phyloP scores from a whole-genome alignment of 257 asterid genomes.

The Rhazya stricta region DNA sequence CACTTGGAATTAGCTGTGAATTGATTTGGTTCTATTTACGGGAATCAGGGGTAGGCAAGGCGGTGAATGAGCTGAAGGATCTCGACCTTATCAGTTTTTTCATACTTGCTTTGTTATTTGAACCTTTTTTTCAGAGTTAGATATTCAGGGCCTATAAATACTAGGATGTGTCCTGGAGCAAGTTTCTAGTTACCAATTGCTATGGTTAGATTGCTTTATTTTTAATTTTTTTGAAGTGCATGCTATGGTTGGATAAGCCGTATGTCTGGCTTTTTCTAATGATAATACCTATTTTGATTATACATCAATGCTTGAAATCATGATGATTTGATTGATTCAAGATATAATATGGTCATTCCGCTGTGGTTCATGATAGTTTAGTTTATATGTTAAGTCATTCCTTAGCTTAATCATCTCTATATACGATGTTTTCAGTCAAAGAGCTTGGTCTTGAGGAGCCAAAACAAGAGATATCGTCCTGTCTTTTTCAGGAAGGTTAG shows the following conservation, averaged over 20 bases:
- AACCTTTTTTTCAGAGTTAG: no score
- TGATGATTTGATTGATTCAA: not conserved
- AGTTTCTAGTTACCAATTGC: no score
- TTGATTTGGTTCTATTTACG: not conserved
- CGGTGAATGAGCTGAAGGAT: not conserved
- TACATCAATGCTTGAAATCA: not conserved
- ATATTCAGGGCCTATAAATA: no score
- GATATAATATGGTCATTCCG: not conserved
- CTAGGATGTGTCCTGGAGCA: no score
- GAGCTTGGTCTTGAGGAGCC: constrained; percentile 72
- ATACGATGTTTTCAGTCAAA: constrained; percentile 48
- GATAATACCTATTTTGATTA: not conserved
- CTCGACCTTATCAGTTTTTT: not conserved
- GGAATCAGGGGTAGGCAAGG: not conserved
- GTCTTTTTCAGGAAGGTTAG: constrained; percentile 85
- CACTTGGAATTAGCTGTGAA: not conserved
- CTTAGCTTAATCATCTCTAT: not conserved
- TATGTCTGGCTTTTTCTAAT: not conserved
- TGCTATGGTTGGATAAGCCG: not conserved
- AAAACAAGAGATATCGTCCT: constrained; percentile 78
- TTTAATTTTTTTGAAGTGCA: no score
- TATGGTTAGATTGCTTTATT: not conserved
- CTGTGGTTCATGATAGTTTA: not conserved
- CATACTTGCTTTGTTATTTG: not conserved
- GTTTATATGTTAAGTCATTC: not conserved